Evolutionary conservation across 1,139 yeast genomes (phyloP).

Genomic region (Petasospora fabianii): DNA sequence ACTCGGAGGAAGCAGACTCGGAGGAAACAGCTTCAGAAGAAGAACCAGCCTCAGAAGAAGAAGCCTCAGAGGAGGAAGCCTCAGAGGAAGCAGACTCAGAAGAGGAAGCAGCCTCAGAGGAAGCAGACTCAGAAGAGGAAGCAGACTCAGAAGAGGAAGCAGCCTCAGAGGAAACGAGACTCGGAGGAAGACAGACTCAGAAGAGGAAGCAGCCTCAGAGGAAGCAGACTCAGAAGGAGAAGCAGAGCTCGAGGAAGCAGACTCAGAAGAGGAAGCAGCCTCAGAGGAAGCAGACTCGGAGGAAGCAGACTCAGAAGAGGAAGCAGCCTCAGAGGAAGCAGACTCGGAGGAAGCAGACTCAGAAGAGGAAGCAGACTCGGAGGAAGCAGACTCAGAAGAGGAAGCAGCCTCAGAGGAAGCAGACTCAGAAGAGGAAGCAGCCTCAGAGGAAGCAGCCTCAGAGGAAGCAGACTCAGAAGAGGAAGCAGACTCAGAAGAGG

Average conservation of each 20-base stretch:
- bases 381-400: neutral
- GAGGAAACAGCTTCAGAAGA: neutral
- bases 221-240: neutral
- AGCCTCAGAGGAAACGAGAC: neutral
- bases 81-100: neutral
- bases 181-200: neutral
- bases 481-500: too few relatives aligned
- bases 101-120: neutral
- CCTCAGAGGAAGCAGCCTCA: too few relatives aligned
- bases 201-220: neutral
- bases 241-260: constrained; percentile 1
- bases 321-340: neutral
- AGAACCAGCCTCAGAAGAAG: neutral
- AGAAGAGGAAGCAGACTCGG: neutral
- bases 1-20: neutral
- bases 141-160: neutral
- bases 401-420: neutral
- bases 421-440: neutral
- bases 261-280: neutral
- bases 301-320: neutral
- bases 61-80: too few relatives aligned
- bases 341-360: too few relatives aligned
- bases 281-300: neutral
- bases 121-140: neutral
- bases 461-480: too few relatives aligned